Base-by-base conservation (phyloP, 352 stramenopile genomes). In the Pythium grandisporangium region DNA sequence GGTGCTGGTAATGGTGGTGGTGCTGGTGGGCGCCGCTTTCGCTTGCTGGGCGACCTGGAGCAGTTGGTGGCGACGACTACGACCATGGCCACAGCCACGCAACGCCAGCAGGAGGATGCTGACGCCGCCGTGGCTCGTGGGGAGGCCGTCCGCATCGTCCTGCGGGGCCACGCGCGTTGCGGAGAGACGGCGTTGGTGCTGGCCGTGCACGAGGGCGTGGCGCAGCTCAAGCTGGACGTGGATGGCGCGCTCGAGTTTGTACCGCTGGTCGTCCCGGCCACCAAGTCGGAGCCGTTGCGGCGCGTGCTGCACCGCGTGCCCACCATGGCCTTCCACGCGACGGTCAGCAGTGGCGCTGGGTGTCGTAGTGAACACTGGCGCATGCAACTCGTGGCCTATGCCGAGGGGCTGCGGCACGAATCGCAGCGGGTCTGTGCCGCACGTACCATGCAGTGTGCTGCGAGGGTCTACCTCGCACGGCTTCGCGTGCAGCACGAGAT, bases 231-330 rank as follows among this genome's bases (percentile, higher is more conserved):
- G 32, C 74, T 92, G 54, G 78, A 92, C 26, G 42, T 84, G n/a
- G 78, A 89, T 26, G 70, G 70, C 8, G 58, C 66, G 27, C 58
- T 89, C n/a, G 78, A 92, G 48, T 92, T 92, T 48, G 73, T 92
- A 34, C 75, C 75, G 13, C 44, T 89, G 14, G 35, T 64, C 17
- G 55, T 85, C 2, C 75, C 71, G 6, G 64, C 64, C 1, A 83
- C 75, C 2, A 78, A 71, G 23, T 40, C 70, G 2, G 75, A 92
- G 12, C 45, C 64, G 16, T 44, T 58, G 2, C 84, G 80, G 16
- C 61, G 43, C 14, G 71, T 83, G 20, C 50, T 92, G 7, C 68
- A 84, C 27, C 54, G 61, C 21, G 61, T 89, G 2, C 75, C 75
- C 3, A 61, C 72, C 21, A 46, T 92, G 6, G 55, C 70, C 5